A percentile compares a stretch with the other conserved stretches of the same genome.
These are phyloP conservation scores for Pezicula radicicola DNA, from an alignment of 2,329 filamentous ascomycete species.

Conservation along the genomic window DNA sequence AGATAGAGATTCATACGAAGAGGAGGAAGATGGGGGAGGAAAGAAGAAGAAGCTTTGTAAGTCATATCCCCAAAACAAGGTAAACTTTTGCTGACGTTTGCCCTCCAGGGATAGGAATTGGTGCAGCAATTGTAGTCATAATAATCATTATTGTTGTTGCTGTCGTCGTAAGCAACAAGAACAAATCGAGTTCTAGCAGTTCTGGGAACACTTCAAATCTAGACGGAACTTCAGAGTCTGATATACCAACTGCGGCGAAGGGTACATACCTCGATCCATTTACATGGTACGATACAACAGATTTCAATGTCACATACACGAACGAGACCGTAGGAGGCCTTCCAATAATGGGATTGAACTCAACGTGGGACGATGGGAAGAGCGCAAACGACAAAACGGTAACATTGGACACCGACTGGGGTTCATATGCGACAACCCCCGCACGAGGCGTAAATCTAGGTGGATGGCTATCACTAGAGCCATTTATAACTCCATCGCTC, in stretches of 20 bases:
- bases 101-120: slow-evolving; percentile 45
- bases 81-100: neutral
- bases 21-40: slow-evolving; percentile 36
- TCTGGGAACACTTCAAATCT: slow-evolving; percentile 38
- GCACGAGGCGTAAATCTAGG: slow-evolving; percentile 90
- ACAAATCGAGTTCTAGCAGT: slow-evolving; percentile 26
- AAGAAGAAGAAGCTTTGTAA: slow-evolving; percentile 56
- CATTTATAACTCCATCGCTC: slow-evolving; percentile 91
- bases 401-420: slow-evolving; percentile 71
- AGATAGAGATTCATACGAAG: slow-evolving; percentile 30
- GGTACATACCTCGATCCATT: slow-evolving; percentile 85
- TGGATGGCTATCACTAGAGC: slow-evolving; percentile 91
- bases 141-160: slow-evolving; percentile 67
- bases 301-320: slow-evolving; percentile 95
- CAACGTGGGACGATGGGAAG: slow-evolving; percentile 79
- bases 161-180: slow-evolving; percentile 64
- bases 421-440: slow-evolving; percentile 71
- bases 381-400: slow-evolving; percentile 78
- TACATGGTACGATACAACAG: slow-evolving; percentile 83
- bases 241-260: slow-evolving; percentile 57
- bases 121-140: slow-evolving; percentile 50
- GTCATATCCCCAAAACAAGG: slow-evolving; percentile 22
- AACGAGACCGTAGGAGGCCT: slow-evolving; percentile 78
- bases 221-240: slow-evolving; percentile 44
- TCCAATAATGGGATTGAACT: slow-evolving; percentile 86